These are phyloP conservation scores for Botrytis paeoniae DNA, from an alignment of 2,329 filamentous ascomycete genomes.

Conservation along the genomic window DNA sequence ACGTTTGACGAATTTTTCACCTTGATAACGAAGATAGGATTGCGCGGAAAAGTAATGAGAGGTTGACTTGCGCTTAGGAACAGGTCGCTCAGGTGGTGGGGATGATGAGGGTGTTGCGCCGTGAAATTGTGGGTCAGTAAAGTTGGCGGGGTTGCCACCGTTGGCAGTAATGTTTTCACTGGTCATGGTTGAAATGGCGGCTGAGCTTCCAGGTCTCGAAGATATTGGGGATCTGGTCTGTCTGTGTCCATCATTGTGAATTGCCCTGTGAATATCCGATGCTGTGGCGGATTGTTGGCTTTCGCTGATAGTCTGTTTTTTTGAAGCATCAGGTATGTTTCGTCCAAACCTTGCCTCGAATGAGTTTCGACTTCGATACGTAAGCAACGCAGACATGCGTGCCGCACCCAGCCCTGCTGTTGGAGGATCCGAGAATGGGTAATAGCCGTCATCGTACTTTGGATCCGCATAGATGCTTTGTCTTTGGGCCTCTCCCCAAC, in stretches of 20 bases:
- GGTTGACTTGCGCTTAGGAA: constrained; percentile 42
- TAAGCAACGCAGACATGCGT: constrained; percentile 93
- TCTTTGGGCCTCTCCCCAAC: constrained; percentile 84
- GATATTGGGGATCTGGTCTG: constrained; percentile 49
- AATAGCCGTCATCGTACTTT: constrained; percentile 98
- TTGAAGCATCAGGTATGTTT: constrained; percentile 83
- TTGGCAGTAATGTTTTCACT: constrained; percentile 27
- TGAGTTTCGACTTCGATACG: constrained; percentile 93
- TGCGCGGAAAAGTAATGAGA: constrained; percentile 97
- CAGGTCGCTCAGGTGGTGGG: constrained; percentile 40
- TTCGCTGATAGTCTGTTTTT: constrained; percentile 78
- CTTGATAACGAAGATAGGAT: constrained; percentile 95
- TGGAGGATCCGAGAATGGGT: constrained; percentile 81
- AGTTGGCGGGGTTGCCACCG: constrained; percentile 38
- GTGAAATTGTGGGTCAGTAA: constrained; percentile 67
- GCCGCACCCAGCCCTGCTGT: constrained; percentile 84
- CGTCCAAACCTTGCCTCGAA: constrained; percentile 94
- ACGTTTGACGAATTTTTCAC: constrained; percentile 90
- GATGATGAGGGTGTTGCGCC: constrained; percentile 54
- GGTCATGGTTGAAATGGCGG: constrained; percentile 21
- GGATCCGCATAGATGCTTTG: constrained; percentile 97
- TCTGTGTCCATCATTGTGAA: constrained; percentile 79
- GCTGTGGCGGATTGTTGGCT: constrained; percentile 57
- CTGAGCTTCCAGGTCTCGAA: constrained; percentile 45
- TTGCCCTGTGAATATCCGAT: constrained; percentile 64